A percentile compares a stretch with the other conserved stretches of the same genome.
Evolutionary conservation across 306 rosid genomes (phyloP).

Genomic region (Hippophae gyantsensis): DNA sequence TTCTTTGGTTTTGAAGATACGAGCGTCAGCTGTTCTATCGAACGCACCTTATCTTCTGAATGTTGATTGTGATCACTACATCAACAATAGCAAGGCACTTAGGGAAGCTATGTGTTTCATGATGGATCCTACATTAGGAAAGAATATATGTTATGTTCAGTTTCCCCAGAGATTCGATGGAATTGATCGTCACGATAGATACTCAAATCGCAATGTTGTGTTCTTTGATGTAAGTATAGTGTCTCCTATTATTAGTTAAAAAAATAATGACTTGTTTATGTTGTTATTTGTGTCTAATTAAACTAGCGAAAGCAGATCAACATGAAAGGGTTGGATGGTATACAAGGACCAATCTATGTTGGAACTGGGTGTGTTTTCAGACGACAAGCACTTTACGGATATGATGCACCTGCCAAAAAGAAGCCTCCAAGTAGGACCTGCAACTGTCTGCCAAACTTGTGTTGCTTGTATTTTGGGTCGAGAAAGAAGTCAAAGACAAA

Average conservation of each 20-base stretch:
- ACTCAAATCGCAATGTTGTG: slow-evolving; percentile 91
- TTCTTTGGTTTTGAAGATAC: slow-evolving; percentile 41
- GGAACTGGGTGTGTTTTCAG: slow-evolving; percentile 98
- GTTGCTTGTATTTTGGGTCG: slow-evolving; percentile 50
- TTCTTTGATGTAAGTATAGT: slow-evolving; percentile 74
- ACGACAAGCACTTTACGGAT: slow-evolving; percentile 82
- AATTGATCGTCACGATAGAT: slow-evolving; percentile 88
- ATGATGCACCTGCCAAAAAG: slow-evolving; percentile 78
- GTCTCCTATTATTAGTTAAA: slow-evolving; percentile 1
- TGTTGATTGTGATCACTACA: slow-evolving; percentile 96
- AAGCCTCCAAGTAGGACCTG: slow-evolving; percentile 85
- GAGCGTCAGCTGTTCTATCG: slow-evolving; percentile 75
- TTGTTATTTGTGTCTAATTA: slow-evolving; percentile 16
- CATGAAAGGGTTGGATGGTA: slow-evolving; percentile 94
- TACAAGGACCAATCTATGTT: slow-evolving; percentile 95
- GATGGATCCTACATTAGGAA: slow-evolving; percentile 96
- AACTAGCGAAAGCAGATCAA: slow-evolving; percentile 55
- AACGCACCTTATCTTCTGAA: slow-evolving; percentile 88
- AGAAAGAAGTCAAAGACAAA: slow-evolving; percentile 62
- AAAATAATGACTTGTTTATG: neutral
- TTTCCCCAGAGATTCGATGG: slow-evolving; percentile 99
- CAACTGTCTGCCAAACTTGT: slow-evolving; percentile 95
- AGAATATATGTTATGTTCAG: slow-evolving; percentile 88
- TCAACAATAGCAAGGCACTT: slow-evolving; percentile 94
- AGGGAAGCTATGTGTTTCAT: slow-evolving; percentile 98